phyloP scores from a whole-genome alignment of 2,329 filamentous ascomycete genomes.

The Trichoderma lentiforme region DNA sequence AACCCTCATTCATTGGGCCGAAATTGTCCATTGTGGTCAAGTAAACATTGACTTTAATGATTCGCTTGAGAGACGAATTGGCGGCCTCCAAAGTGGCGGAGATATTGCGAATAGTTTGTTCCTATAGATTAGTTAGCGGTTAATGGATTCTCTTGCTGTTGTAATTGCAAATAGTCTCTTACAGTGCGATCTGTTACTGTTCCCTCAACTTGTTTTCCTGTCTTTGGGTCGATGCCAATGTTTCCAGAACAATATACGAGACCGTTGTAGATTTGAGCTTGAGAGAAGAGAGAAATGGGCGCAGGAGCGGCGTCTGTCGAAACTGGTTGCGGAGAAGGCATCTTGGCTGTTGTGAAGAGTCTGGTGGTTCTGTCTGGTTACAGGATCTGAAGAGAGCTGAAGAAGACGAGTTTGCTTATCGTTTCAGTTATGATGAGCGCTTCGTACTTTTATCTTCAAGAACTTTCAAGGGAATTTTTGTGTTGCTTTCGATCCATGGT shows the following conservation, averaged over 20 bases:
- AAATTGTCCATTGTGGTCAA: conserved; percentile 65
- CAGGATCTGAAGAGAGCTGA: not conserved
- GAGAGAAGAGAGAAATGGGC: conserved; percentile 54
- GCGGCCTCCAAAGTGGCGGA: conserved; percentile 57
- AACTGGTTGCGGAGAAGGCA: not conserved
- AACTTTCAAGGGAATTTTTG: no score
- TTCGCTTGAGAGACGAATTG: conserved; percentile 56
- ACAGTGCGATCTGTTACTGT: conserved; percentile 47
- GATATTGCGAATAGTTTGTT: conserved; percentile 58
- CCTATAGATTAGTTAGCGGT: conserved; percentile 27
- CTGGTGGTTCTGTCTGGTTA: not conserved
- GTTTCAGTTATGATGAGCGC: not conserved
- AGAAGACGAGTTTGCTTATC: not conserved
- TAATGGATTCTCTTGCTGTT: no score
- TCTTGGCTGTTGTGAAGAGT: not conserved
- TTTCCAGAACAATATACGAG: conserved; percentile 67
- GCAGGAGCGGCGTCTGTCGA: conserved; percentile 18
- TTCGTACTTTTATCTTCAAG: not conserved
- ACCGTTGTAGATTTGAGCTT: conserved; percentile 59
- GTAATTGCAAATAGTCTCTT: not conserved
- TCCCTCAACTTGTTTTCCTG: conserved; percentile 49
- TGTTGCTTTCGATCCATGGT: not conserved
- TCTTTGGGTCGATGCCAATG: conserved; percentile 53
- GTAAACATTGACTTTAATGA: conserved; percentile 67
- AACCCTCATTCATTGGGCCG: conserved; percentile 55